Evolutionary conservation across 495 filamentous ascomycete genomes (phyloP), one percentile per base, ranked within the genome.

Genomic region (Daldinia childiae): DNA sequence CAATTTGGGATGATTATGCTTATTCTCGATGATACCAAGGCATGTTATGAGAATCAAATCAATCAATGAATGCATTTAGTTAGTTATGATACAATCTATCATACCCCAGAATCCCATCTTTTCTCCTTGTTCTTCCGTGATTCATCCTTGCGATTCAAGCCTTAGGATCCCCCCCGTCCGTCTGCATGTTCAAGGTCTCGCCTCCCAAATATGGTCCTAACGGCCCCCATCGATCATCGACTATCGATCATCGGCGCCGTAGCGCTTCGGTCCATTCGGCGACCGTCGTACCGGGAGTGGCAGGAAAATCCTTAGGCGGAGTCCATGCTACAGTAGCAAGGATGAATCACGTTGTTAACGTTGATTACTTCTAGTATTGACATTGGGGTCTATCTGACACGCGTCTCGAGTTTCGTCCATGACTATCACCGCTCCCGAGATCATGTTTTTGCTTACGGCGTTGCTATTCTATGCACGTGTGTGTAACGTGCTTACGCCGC

Each of bases 21-120:
- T 73, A 69, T 62, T 65, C 61, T 73, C 62, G 62, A 73, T 73
- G 71, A 69, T 73, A 73, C 71, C 71, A 73, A 69, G 52, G 58
- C n/a, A 32, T 69, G 71, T 57, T 62, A 73, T 66, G 62, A 73
- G 64, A 60, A 63, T 58, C 66, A 36, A 57, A 69, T 66, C 71
- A 73, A 66, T 69, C 26, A 73, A 73, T 66, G 36, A 66, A 73
- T 73, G 57, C 62, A 69, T 69, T 57, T 48, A 59, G 60, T 45
- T 24, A 66, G 60, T 45, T 24, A 66, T 69, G 71, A 68, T 58
- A 63, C 62, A 48, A 19, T 19, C 26, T 73, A 65, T 73, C 52
- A 36, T 59, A 66, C 62, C 65, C 62, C 66, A 59, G 61, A 65
- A 64, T 62, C 19, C 51, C 32, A 12, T 50, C 36, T 54, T n/a